Base-by-base conservation (phyloP, 2,329 filamentous ascomycete genomes). In the Tolypocladium ophioglossoides region DNA sequence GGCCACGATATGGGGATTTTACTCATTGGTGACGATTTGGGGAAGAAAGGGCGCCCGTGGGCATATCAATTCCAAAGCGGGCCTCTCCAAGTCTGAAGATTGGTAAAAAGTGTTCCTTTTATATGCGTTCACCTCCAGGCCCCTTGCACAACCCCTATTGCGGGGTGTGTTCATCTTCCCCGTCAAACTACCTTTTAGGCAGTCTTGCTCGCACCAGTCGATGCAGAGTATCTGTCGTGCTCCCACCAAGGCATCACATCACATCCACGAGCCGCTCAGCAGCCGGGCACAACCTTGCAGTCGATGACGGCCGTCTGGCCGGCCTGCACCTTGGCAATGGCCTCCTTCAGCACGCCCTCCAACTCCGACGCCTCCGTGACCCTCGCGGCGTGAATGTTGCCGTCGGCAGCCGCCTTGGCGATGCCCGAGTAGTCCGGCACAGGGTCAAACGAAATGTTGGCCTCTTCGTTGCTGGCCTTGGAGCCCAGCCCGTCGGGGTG, bases 361-460 rank as follows among this genome's bases (percentile, higher is more conserved):
- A 83, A 68, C 18, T 77, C 72, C 2, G 68, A 68, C 2, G 72
- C 69, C 53, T 74, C 70, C 47, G 76, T 74, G 0, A 80, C 77
- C 52, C 66, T 68, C 0, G 74, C 76, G 0, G 79, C 71, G 54
- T 75, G 75, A 9, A 82, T 66, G 22, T 80, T 72, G 8, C 80
- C 80, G 1, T 76, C 78, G 0, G 78, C 76, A 0, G 81, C 79
- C 1, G 80, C 81, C 68, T 81, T 80, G 22, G 80, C 82, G 51
- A 84, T 82, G 39, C 79, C 80, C 0, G 78, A 66, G 60, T 81
- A 84, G 63, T 84, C 78, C 0, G 81, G 82, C 5, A 72, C 70
- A 0, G 82, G 82, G 30, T 74, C 71, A 57, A 84, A 83, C 1
- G 78, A 79, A 58, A 84, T 83, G 61, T 83, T 83, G 59, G 83